Evolutionary conservation across 2,329 filamentous ascomycete genomes (phyloP), one percentile per base, ranked within the genome.

Genomic region (Fusarium sambucinum): DNA sequence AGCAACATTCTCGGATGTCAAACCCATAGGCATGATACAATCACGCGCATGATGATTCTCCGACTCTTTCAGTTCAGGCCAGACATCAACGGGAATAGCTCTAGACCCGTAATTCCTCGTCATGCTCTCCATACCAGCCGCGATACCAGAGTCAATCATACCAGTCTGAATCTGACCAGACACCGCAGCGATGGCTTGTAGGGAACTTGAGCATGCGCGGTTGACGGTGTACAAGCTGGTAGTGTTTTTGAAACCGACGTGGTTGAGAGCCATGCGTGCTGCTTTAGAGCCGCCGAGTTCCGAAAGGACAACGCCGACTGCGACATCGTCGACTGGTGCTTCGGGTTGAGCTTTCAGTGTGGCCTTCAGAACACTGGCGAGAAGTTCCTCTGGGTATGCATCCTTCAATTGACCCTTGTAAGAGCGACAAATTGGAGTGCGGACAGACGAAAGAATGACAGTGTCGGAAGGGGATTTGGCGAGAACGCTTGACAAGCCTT

Each of bases 81-180:
- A 97, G 13, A 93, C 80, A 67, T 93, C 87, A 1, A 89, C 90
- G 0, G 94, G 94, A 42, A 97, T 96, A n/a, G 94, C 94, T 59
- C 89, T 84, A 27, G 84, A 88, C 52, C 90, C 94, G 80, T 97
- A 97, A 81, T 97, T 97, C 69, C 91, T 83, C 68, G 93, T 97
- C 94, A 97, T 97, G 81, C 91, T 95, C 86, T 97, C 94, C 92
- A 96, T 97, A 30, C 94, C 94, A 3, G 92, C 94, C 12, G 90
- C 94, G 65, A 97, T 88, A 62, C 93, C 94, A 0, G 86, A 84
- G 65, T 89, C 86, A 52, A 95, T 91, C 71, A 87, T 86, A 2
- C 92, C 93, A 0, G 86, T 84, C n/a, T 88, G 86, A 72, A 97
- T 96, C 66, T 90, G 85, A 59, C 91, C 89, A 7, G 92, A 91